phyloP scores from a whole-genome alignment of 2,329 filamentous ascomycete species.

The Geoglossum cookeanum region DNA sequence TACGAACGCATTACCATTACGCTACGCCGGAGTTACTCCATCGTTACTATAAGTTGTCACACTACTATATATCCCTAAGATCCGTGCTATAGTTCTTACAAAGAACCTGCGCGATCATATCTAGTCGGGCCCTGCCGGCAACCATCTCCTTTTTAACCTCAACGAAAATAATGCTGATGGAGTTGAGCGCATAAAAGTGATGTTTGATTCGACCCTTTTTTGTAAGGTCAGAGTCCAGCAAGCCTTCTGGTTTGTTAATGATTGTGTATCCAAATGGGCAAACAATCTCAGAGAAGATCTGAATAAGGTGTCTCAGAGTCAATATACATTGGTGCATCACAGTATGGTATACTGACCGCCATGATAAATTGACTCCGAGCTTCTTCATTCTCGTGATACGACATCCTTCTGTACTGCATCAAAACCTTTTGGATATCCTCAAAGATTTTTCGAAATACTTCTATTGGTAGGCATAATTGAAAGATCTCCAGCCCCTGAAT shows the following conservation, averaged over 20 bases:
- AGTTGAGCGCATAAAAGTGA: conserved; percentile 1
- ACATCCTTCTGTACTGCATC: not conserved
- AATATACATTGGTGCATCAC: not conserved
- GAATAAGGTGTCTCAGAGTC: not conserved
- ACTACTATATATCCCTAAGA: too few relatives aligned
- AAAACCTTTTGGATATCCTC: not conserved
- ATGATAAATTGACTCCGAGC: not conserved
- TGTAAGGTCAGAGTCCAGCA: conserved; percentile 1
- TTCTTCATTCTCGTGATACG: not conserved
- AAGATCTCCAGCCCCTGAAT: not conserved
- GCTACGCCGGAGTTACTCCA: too few relatives aligned
- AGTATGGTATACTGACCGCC: not conserved
- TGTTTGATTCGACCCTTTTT: conserved; percentile 4
- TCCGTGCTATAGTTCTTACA: too few relatives aligned
- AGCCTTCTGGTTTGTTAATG: not conserved
- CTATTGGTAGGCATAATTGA: not conserved
- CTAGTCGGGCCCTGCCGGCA: not conserved
- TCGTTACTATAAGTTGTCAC: too few relatives aligned
- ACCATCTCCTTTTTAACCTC: conserved; percentile 3
- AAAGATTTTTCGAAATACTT: not conserved
- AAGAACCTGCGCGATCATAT: conserved; percentile 2
- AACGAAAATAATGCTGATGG: conserved; percentile 3
- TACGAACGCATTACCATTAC: too few relatives aligned
- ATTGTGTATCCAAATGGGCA: not conserved
- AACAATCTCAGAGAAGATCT: not conserved